Percentiles rank a stretch among this genome's conserved stretches.
phyloP scores from a whole-genome alignment of 2,329 filamentous ascomycete species.

The Thelonectria rubi region DNA sequence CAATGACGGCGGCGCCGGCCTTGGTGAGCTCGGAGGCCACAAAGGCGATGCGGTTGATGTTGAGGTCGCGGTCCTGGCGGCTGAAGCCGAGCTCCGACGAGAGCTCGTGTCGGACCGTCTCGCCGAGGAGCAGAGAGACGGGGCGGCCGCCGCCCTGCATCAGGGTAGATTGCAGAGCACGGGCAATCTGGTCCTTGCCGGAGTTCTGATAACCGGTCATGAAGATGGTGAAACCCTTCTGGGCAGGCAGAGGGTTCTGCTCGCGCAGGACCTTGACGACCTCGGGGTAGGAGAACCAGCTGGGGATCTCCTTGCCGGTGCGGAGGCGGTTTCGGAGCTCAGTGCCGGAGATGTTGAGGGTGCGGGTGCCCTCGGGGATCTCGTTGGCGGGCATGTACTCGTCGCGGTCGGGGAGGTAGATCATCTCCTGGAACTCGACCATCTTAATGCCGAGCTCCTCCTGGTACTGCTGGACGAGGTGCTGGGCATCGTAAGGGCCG shows the following conservation, averaged over 20 bases:
- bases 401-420: constrained; percentile 95
- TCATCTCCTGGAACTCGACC: constrained; percentile 99
- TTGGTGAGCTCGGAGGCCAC: constrained; percentile 94
- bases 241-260: constrained; percentile 89
- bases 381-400: constrained; percentile 96
- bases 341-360: constrained; percentile 85
- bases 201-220: constrained; percentile 96
- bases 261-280: constrained; percentile 96
- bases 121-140: constrained; percentile 92
- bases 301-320: constrained; percentile 92
- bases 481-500: constrained; percentile 96
- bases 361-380: constrained; percentile 83
- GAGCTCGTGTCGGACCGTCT: constrained; percentile 92
- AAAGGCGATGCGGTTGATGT: constrained; percentile 96
- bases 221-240: constrained; percentile 98
- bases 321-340: constrained; percentile 93
- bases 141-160: constrained; percentile 98
- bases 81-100: constrained; percentile 96
- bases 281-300: constrained; percentile 99
- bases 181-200: constrained; percentile 95
- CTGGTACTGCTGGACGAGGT: constrained; percentile 95
- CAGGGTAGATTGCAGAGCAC: constrained; percentile 93
- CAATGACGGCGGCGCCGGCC: constrained; percentile 92
- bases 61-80: constrained; percentile 89
- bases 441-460: constrained; percentile 98